phyloP scores from a whole-genome alignment of 306 rosid genomes.

The Malus sieversii region DNA sequence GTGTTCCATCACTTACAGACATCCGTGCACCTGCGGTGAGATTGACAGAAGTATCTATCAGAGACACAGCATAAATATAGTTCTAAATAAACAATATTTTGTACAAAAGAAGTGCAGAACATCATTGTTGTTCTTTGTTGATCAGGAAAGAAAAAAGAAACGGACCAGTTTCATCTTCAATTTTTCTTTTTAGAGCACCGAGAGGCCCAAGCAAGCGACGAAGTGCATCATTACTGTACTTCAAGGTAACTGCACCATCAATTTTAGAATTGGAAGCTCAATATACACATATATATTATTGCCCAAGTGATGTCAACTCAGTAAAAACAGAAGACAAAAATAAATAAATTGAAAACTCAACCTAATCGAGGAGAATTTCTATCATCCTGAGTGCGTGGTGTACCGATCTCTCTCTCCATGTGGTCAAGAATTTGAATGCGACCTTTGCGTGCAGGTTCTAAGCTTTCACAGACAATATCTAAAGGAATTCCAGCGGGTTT shows the following conservation, averaged over 20 bases:
- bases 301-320: slow-evolving; percentile 6
- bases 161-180: slow-evolving; percentile 89
- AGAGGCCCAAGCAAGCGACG: slow-evolving; percentile 90
- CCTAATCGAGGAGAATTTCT: slow-evolving; percentile 73
- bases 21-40: slow-evolving; percentile 66
- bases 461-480: slow-evolving; percentile 77
- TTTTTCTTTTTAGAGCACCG: slow-evolving; percentile 66
- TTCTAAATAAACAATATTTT: background rate
- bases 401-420: slow-evolving; percentile 74
- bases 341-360: slow-evolving; percentile 14
- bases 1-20: slow-evolving; percentile 82
- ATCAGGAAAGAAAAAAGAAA: background rate
- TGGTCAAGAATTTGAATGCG: slow-evolving; percentile 82
- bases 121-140: background rate
- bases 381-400: slow-evolving; percentile 47
- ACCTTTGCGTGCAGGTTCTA: slow-evolving; percentile 85
- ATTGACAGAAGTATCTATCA: background rate
- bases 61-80: no score
- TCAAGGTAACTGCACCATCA: slow-evolving; percentile 63
- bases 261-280: slow-evolving; percentile 20
- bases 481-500: slow-evolving; percentile 97
- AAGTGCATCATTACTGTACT: slow-evolving; percentile 71
- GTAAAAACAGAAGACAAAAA: slow-evolving; percentile 1
- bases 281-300: background rate
- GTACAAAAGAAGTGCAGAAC: background rate